Percentiles rank a stretch among this genome's conserved stretches.
Evolutionary conservation across 257 asterid species (phyloP).

Genomic region (Solanum megistacrolobum): DNA sequence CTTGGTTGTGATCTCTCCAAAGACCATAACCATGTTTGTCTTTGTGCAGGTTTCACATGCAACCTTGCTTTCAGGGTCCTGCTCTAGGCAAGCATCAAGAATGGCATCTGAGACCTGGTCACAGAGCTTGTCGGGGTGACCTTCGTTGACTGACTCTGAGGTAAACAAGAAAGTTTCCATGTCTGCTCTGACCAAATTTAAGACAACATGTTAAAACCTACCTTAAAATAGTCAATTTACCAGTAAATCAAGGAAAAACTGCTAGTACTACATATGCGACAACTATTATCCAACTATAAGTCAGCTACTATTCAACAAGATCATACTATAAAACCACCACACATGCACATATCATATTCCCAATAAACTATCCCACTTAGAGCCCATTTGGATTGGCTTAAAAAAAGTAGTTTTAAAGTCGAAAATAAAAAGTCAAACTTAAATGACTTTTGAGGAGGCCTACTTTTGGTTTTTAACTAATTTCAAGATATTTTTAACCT

Average conservation of each 20-base stretch:
- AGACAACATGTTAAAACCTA: neutral
- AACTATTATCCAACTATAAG: neutral
- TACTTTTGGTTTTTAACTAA: too few relatives aligned
- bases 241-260: neutral
- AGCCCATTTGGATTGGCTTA: neutral
- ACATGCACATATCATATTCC: neutral
- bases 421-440: too few relatives aligned
- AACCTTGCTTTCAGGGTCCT: slow-evolving; percentile 84
- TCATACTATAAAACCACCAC: neutral
- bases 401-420: neutral
- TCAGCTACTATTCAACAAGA: neutral
- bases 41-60: slow-evolving; percentile 90
- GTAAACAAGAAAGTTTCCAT: slow-evolving; percentile 83
- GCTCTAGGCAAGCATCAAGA: slow-evolving; percentile 84
- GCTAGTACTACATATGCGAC: neutral
- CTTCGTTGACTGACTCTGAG: slow-evolving; percentile 85
- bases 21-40: slow-evolving; percentile 95
- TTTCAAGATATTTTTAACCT: too few relatives aligned
- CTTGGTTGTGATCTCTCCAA: slow-evolving; percentile 90
- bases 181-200: slow-evolving; percentile 21
- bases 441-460: too few relatives aligned
- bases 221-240: neutral
- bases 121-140: slow-evolving; percentile 93
- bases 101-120: slow-evolving; percentile 93
- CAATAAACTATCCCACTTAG: neutral